Evolutionary conservation across 495 filamentous ascomycete genomes (phyloP).

Genomic region (Daldinia vernicosa): DNA sequence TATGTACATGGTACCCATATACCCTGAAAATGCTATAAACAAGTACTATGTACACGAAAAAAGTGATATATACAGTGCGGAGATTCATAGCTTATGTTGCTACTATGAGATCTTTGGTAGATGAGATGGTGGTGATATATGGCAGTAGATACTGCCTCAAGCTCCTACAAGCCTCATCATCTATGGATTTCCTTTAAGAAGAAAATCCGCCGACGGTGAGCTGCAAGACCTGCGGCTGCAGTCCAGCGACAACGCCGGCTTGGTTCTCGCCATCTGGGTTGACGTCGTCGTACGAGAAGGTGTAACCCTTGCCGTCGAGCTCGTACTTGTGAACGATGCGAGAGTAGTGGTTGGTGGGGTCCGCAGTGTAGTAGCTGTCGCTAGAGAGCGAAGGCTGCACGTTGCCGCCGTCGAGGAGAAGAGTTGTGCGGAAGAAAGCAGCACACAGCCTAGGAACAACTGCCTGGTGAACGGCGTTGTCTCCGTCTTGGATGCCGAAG

Average conservation of each 20-base stretch:
- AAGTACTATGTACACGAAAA: slow-evolving; percentile 28
- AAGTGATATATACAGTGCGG: slow-evolving; percentile 32
- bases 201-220: slow-evolving; percentile 33
- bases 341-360: slow-evolving; percentile 55
- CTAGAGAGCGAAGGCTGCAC: slow-evolving; percentile 46
- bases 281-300: slow-evolving; percentile 62
- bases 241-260: slow-evolving; percentile 48
- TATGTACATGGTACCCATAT: slow-evolving; percentile 31
- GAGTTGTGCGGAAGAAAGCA: slow-evolving; percentile 55
- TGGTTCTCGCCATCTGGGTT: slow-evolving; percentile 50
- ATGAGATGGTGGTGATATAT: background rate
- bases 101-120: background rate
- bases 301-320: slow-evolving; percentile 54
- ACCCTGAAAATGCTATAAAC: slow-evolving; percentile 26
- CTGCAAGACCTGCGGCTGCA: slow-evolving; percentile 16
- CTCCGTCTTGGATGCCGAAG: slow-evolving; percentile 48
- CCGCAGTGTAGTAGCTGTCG: slow-evolving; percentile 47
- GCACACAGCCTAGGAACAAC: slow-evolving; percentile 57
- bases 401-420: slow-evolving; percentile 53
- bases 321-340: slow-evolving; percentile 56
- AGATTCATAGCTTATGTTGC: slow-evolving; percentile 10
- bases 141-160: background rate
- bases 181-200: slow-evolving; percentile 4
- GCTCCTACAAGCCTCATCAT: background rate
- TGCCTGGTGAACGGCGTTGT: slow-evolving; percentile 53